A percentile compares a stretch with the other conserved stretches of the same genome.
These are phyloP conservation scores for Candida ipomoeae DNA, from an alignment of 805 yeast species.

Conservation along the genomic window DNA sequence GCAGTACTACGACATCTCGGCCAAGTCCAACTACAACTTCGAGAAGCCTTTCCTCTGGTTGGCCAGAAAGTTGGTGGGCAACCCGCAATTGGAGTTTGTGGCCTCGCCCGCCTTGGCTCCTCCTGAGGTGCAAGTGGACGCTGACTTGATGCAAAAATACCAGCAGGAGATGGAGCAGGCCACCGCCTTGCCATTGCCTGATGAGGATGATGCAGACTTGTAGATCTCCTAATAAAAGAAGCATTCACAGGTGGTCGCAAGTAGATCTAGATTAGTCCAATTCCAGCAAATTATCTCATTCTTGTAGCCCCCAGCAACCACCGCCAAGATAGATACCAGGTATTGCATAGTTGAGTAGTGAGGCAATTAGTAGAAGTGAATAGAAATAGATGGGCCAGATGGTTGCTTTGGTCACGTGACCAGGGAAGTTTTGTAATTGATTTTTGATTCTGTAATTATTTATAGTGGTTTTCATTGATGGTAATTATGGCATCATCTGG, in stretches of 20 bases:
- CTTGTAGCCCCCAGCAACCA: too few relatives aligned
- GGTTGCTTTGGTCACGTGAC: too few relatives aligned
- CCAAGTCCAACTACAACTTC: slow-evolving; percentile 98
- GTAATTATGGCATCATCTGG: too few relatives aligned
- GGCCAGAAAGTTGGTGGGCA: slow-evolving; percentile 98
- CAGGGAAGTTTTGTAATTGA: too few relatives aligned
- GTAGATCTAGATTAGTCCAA: not conserved
- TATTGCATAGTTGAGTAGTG: too few relatives aligned
- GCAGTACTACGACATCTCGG: slow-evolving; percentile 99
- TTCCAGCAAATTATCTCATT: too few relatives aligned
- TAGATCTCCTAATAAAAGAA: slow-evolving; percentile 35
- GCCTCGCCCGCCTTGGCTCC: slow-evolving; percentile 99
- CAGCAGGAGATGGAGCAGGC: slow-evolving; percentile 99
- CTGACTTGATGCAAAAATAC: slow-evolving; percentile 94
- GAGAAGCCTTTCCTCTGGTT: slow-evolving; percentile 99
- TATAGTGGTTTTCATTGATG: too few relatives aligned
- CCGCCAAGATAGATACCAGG: too few relatives aligned
- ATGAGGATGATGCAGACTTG: slow-evolving; percentile 99
- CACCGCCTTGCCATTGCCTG: slow-evolving; percentile 98
- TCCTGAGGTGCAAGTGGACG: slow-evolving; percentile 97
- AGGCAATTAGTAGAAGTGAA: too few relatives aligned
- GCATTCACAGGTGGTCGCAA: not conserved
- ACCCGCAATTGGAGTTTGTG: slow-evolving; percentile 96
- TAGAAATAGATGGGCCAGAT: too few relatives aligned
- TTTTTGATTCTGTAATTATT: too few relatives aligned